phyloP scores from a whole-genome alignment of 2,329 filamentous ascomycete species.

The Neoscytalidium dimidiatum region DNA sequence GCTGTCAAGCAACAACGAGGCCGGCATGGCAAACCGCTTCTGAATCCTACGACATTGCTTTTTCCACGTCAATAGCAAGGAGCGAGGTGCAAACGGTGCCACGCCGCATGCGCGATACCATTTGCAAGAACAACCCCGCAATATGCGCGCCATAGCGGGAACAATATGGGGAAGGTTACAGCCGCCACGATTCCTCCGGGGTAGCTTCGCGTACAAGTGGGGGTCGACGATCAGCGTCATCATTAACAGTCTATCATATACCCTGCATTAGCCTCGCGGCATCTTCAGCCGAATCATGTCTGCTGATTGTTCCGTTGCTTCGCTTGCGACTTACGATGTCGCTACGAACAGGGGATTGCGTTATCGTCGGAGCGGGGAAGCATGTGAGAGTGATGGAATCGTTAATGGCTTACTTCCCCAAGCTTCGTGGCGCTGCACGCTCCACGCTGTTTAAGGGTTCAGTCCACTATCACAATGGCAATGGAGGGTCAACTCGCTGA shows the following conservation, averaged over 20 bases:
- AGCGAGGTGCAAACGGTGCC: neutral
- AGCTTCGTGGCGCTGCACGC: neutral
- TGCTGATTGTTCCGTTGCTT: conserved; percentile 1
- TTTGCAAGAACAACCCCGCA: neutral
- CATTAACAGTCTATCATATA: neutral
- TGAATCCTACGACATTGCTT: neutral
- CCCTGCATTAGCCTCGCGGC: neutral
- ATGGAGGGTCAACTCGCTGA: neutral
- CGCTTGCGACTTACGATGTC: neutral
- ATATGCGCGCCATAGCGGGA: neutral
- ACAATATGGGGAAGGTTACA: conserved; percentile 3
- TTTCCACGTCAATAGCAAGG: neutral
- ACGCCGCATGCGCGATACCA: neutral
- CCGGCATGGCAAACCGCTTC: neutral
- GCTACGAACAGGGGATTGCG: neutral
- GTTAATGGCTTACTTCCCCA: neutral
- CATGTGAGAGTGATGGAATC: neutral
- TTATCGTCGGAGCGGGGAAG: neutral
- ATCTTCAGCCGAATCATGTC: neutral
- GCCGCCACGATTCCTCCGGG: neutral
- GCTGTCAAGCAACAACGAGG: neutral
- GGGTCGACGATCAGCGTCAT: conserved; percentile 4
- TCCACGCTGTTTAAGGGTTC: neutral
- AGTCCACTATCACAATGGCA: neutral
- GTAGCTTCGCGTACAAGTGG: conserved; percentile 5